Evolutionary conservation across 345 rosid genomes (phyloP), one percentile per base, ranked within the genome.

Genomic region (Euphorbia pulcherrima): DNA sequence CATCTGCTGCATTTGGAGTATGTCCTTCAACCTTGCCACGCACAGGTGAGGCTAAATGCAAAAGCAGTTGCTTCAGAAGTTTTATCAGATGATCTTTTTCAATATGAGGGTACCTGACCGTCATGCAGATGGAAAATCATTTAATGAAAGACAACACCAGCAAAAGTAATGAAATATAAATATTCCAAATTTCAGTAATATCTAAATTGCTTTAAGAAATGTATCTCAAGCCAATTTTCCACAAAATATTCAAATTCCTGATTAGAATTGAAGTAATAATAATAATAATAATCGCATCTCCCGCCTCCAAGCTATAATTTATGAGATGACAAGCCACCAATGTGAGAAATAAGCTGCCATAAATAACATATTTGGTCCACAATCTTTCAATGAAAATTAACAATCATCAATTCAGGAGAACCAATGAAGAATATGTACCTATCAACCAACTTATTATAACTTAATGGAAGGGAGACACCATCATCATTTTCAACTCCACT

Each of bases 391-490:
- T 33, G 26, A 39, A 66, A 55, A 65, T 44, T 56, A 35, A 61
- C 29, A 10, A 11, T 40, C 17, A 30, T 53, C 18, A 44, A 7
- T 62, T 6, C 11, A 4, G 18, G 46, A 65, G 10, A 40, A 35
- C 26, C 64, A 35, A 47, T 20, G 24, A 67, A 65, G 26, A 2
- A 33, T 17, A 6, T 17, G 37, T 81, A 93, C 98, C 98, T 90
- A 63, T 88, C 91, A 60, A 72, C 80, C 74, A 93, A 85, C 60
- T 82, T 79, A 74, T 68, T 70, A 69, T 85, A 93, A 83, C 74
- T 82, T 65, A 93, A 74, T 4, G 98, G 97, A 55, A 89, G 80
- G 28, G 98, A 93, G 71, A 81, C 78, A 72, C 90, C 96, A 80
- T 84, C 88, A 79, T 85, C 92, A 54, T 77, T 75, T 74, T 77